Percentiles rank a stretch among this genome's conserved stretches.
These are phyloP conservation scores for Cladophialophora yegresii DNA, from an alignment of 2,329 filamentous ascomycete genomes.

Conservation along the genomic window DNA sequence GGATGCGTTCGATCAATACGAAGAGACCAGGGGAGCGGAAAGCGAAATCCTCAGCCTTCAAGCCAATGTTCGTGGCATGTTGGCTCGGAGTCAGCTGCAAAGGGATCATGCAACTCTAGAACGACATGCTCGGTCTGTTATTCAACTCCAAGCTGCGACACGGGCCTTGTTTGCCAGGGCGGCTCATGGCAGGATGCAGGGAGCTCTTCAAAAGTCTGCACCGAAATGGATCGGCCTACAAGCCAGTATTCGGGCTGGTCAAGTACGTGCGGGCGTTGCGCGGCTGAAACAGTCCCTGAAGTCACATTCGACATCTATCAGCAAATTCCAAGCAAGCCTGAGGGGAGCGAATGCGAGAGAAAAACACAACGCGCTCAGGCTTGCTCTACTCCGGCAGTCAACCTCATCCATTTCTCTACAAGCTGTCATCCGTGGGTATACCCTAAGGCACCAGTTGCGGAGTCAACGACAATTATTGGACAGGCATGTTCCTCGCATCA, in stretches of 20 bases:
- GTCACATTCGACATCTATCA: conserved; percentile 48
- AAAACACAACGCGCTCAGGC: conserved; percentile 47
- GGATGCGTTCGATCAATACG: conserved; percentile 55
- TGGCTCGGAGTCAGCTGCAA: conserved; percentile 27
- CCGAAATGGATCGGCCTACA: conserved; percentile 50
- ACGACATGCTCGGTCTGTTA: conserved; percentile 49
- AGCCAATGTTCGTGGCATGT: conserved; percentile 63
- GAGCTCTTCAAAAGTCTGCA: conserved; percentile 47
- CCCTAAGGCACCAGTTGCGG: conserved; percentile 41
- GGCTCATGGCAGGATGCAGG: conserved; percentile 44
- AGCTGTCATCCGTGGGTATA: conserved; percentile 49
- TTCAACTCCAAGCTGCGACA: conserved; percentile 42
- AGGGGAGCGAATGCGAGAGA: conserved; percentile 52
- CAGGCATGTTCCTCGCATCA: conserved; percentile 40
- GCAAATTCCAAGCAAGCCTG: conserved; percentile 56
- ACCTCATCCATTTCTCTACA: conserved; percentile 65
- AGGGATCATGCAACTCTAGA: conserved; percentile 26
- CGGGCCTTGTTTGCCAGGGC: conserved; percentile 43
- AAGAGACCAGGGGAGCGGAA: conserved; percentile 64
- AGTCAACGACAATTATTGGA: conserved; percentile 41
- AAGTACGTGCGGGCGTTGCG: conserved; percentile 40
- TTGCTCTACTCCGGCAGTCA: conserved; percentile 60
- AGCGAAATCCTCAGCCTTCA: conserved; percentile 63
- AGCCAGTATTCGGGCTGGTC: conserved; percentile 48
- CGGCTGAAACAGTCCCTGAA: conserved; percentile 45